Conservation (phyloP, 805 yeast genomes). For the Schwanniomyces vanrijiae region DNA sequence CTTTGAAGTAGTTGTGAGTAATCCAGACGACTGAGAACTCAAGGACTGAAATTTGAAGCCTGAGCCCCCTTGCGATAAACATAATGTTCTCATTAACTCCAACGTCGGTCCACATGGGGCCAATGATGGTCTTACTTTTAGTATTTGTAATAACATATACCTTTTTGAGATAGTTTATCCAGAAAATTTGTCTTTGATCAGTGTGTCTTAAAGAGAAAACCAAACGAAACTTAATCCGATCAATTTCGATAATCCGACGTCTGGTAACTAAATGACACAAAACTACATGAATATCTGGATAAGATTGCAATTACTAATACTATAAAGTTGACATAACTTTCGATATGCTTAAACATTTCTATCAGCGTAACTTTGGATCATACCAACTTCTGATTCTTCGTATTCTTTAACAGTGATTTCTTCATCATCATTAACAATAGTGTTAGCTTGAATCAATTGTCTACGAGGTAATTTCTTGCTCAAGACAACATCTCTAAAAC, state of each 20-base stretch:
- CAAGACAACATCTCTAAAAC: constrained; percentile 67
- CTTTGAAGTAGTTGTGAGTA: neutral
- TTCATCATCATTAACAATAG: constrained; percentile 43
- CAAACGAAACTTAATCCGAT: neutral
- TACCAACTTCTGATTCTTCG: constrained; percentile 68
- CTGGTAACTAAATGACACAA: neutral
- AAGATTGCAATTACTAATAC: neutral
- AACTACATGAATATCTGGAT: neutral
- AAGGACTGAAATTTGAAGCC: neutral
- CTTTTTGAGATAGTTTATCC: neutral
- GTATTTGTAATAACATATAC: constrained; percentile 4
- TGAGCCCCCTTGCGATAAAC: neutral
- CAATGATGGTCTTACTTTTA: neutral
- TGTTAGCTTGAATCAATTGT: constrained; percentile 82
- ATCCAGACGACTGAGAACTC: neutral
- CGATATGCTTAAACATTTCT: constrained; percentile 25
- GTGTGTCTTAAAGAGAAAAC: neutral
- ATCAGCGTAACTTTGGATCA: constrained; percentile 76
- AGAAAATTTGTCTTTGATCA: neutral
- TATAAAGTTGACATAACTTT: neutral
- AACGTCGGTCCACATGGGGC: neutral
- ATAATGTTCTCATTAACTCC: neutral
- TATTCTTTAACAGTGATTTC: constrained; percentile 66
- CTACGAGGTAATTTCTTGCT: constrained; percentile 78
- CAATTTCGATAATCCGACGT: neutral